phyloP scores from a whole-genome alignment of 164 flowering plant genomes.

The Brasenia schreberi region DNA sequence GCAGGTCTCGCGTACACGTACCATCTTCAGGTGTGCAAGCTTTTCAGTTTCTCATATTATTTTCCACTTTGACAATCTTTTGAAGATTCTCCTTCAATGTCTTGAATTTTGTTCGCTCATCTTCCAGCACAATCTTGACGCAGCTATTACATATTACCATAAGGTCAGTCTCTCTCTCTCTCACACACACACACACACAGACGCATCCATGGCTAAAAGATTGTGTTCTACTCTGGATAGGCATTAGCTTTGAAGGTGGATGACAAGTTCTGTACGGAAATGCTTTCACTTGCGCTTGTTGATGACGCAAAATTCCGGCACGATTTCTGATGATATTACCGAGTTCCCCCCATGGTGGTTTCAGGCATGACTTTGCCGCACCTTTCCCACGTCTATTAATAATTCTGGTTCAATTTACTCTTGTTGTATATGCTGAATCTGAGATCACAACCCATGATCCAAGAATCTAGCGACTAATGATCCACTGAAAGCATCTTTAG shows the following conservation, averaged over 20 bases:
- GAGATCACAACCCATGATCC: no score
- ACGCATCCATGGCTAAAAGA: background rate
- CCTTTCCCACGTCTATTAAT: no score
- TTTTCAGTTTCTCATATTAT: background rate
- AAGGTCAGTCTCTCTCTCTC: slow-evolving; percentile 35
- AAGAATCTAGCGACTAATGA: no score
- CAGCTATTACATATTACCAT: slow-evolving; percentile 78
- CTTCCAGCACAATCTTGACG: slow-evolving; percentile 56
- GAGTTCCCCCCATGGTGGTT: no score
- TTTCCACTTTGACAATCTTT: background rate
- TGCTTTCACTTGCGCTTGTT: slow-evolving; percentile 71
- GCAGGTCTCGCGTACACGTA: slow-evolving; percentile 97
- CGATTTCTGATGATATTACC: slow-evolving; percentile 6
- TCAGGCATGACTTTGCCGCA: no score
- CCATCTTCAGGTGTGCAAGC: slow-evolving; percentile 68
- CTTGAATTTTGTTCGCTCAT: slow-evolving; percentile 1
- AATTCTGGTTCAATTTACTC: no score
- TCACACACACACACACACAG: background rate
- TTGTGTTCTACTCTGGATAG: slow-evolving; percentile 17
- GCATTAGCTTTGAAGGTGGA: slow-evolving; percentile 84
- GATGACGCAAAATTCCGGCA: slow-evolving; percentile 39
- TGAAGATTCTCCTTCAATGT: background rate
- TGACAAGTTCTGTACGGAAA: slow-evolving; percentile 89
- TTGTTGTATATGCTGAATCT: no score
- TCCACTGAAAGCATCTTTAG: no score